Evolutionary conservation across 1,139 yeast species (phyloP).

Genomic region (Pichia sp.): DNA sequence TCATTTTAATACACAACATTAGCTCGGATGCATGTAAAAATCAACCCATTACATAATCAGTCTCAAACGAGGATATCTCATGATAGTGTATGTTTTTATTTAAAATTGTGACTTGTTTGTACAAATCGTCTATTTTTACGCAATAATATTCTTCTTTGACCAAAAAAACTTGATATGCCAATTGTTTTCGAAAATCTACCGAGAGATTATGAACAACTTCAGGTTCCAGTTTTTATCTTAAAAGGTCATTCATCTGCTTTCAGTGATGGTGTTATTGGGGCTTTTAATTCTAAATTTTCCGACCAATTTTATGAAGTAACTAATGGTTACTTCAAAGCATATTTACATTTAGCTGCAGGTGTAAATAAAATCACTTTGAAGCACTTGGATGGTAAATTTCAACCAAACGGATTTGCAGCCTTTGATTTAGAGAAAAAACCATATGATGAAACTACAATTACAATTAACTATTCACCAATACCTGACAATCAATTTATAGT

Average conservation of each 20-base stretch:
- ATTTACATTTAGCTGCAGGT: slow-evolving; percentile 53
- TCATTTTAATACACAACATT: too few species aligned
- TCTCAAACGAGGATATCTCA: too few species aligned
- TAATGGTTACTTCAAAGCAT: slow-evolving; percentile 68
- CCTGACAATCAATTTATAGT: slow-evolving; percentile 36
- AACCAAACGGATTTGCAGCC: slow-evolving; percentile 25
- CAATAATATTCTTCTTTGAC: neutral
- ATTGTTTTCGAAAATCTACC: slow-evolving; percentile 27
- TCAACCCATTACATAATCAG: too few species aligned
- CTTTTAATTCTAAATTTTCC: slow-evolving; percentile 50
- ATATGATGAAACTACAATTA: slow-evolving; percentile 30
- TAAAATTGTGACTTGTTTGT: too few species aligned
- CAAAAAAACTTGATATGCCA: slow-evolving; percentile 15
- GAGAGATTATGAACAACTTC: slow-evolving; percentile 31
- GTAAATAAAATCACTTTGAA: slow-evolving; percentile 38
- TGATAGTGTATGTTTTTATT: too few species aligned
- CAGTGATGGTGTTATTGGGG: slow-evolving; percentile 35
- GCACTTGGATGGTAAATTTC: slow-evolving; percentile 24
- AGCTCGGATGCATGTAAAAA: too few species aligned
- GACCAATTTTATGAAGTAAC: slow-evolving; percentile 67
- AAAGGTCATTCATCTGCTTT: slow-evolving; percentile 36
- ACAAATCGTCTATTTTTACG: too few species aligned
- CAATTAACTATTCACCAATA: slow-evolving; percentile 51
- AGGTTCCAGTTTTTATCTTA: slow-evolving; percentile 38
- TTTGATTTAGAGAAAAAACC: slow-evolving; percentile 26